Evolutionary conservation across 2,329 filamentous ascomycete species (phyloP), one percentile per base, ranked within the genome.

Genomic region (Pyrenochaeta sp.): DNA sequence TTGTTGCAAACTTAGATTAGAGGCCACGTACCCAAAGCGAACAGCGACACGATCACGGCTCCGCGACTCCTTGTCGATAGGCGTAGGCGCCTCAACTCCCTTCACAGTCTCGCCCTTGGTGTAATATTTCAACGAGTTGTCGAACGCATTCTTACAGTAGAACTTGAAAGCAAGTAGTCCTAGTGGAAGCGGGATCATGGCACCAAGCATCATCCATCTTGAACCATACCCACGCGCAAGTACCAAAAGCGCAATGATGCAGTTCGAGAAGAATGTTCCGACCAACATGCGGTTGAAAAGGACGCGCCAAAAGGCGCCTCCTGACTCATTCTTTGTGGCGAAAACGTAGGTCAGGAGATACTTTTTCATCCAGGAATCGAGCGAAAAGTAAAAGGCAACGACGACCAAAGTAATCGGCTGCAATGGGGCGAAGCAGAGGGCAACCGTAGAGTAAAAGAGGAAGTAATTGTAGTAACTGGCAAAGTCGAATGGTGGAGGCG

Each of bases 391-490:
- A 27, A 97, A 78, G 1, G 93, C 92, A 0, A 91, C 92, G 33
- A 96, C 90, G 0, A 91, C 87, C 7, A 99, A 82, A 1, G 95
- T 90, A 20, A 98, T 82, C 0, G 95, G 95, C 75, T 98, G 95
- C 46, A 98, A 82, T 1, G 88, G 87, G 1, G 89, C 87, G 69
- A 95, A 97, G 67, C 88, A 92, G 14, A 99, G 81, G 0, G 92
- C 90, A 29, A 98, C 90, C 0, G 94, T 97, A 20, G 90, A 83
- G 78, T 98, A 99, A 78, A 91, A 99, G 27, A 98, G 82, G 76
- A 97, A 97, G 75, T 96, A 98, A 76, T 97, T 98, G 83, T 97
- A 99, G 78, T 98, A 98, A 65, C 87, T 92, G 53, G 95, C 92
- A 70, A 97, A 98, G 64, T 98, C 93, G 73, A 99, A 97, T 0